Conservation (phyloP, 441 rosid species). For the Erysimum cheiri region DNA sequence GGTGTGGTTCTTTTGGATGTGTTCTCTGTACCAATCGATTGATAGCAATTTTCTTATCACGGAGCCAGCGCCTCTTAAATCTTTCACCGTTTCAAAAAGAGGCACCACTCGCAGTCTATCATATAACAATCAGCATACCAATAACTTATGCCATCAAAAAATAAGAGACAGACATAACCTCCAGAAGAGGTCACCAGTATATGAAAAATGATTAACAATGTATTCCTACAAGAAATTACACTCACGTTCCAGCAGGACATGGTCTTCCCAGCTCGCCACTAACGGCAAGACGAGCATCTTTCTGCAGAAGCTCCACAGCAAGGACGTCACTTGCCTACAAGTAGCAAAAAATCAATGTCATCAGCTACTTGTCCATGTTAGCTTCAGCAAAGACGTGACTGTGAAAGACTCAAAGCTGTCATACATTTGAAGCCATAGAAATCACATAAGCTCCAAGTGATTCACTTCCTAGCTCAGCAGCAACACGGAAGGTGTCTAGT, state of each 20-base stretch:
- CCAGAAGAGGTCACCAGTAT: neutral
- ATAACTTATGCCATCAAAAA: constrained; percentile 18
- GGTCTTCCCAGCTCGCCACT: constrained; percentile 89
- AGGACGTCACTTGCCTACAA: constrained; percentile 94
- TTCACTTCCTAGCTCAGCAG: constrained; percentile 95
- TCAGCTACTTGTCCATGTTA: constrained; percentile 13
- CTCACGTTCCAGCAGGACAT: constrained; percentile 94
- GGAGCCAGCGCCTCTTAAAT: constrained; percentile 82
- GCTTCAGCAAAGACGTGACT: constrained; percentile 18
- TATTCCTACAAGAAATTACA: constrained; percentile 28
- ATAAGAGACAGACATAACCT: constrained; percentile 5
- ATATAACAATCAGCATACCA: constrained; percentile 28
- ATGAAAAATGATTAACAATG: constrained; percentile 17
- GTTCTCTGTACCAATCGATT: constrained; percentile 88
- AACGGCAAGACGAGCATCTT: constrained; percentile 91
- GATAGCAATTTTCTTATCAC: constrained; percentile 86
- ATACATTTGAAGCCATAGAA: constrained; percentile 97
- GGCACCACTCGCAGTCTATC: constrained; percentile 91
- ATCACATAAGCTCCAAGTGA: constrained; percentile 98
- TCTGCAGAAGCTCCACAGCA: constrained; percentile 95
- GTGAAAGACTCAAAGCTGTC: constrained; percentile 36
- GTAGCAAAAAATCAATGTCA: constrained; percentile 39
- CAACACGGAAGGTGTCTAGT: constrained; percentile 85
- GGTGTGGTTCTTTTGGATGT: constrained; percentile 74
- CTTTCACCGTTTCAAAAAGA: constrained; percentile 88